These are phyloP conservation scores for Diaporthe longicolla DNA, from an alignment of 2,329 filamentous ascomycete genomes.

Conservation along the genomic window DNA sequence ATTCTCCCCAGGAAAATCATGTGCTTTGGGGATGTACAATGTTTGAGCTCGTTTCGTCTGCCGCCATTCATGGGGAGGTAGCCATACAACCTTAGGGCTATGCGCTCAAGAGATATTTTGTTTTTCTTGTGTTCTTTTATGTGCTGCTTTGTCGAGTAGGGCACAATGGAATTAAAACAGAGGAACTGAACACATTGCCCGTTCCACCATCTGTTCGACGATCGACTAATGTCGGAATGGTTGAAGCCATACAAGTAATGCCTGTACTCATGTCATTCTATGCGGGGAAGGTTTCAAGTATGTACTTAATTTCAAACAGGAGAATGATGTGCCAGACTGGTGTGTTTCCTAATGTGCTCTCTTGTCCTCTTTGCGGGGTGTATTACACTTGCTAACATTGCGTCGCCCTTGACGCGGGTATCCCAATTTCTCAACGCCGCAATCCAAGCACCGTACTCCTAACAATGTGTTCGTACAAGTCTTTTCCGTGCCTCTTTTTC, in stretches of 20 bases:
- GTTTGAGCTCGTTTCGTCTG: neutral
- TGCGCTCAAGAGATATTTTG: neutral
- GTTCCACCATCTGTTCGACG: neutral
- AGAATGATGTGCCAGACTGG: neutral
- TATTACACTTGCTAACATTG: conserved; percentile 4
- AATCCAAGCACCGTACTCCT: conserved; percentile 31
- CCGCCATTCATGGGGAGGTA: neutral
- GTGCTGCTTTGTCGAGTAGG: conserved; percentile 8
- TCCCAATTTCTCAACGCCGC: conserved; percentile 21
- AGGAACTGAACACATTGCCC: neutral
- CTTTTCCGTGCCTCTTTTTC: neutral
- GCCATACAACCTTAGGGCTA: neutral
- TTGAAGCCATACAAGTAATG: neutral
- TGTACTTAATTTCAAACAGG: neutral
- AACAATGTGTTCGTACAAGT: conserved; percentile 38
- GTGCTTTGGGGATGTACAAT: neutral
- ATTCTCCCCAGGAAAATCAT: no score
- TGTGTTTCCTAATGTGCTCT: neutral
- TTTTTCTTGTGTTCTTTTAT: neutral
- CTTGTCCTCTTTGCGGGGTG: neutral
- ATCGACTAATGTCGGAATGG: neutral
- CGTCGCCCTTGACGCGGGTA: conserved; percentile 35
- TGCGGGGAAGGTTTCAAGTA: neutral
- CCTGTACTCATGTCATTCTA: neutral
- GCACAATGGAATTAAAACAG: neutral